Evolutionary conservation across 768 basidiomycete species (phyloP).

Genomic region (Trametes cingulata): DNA sequence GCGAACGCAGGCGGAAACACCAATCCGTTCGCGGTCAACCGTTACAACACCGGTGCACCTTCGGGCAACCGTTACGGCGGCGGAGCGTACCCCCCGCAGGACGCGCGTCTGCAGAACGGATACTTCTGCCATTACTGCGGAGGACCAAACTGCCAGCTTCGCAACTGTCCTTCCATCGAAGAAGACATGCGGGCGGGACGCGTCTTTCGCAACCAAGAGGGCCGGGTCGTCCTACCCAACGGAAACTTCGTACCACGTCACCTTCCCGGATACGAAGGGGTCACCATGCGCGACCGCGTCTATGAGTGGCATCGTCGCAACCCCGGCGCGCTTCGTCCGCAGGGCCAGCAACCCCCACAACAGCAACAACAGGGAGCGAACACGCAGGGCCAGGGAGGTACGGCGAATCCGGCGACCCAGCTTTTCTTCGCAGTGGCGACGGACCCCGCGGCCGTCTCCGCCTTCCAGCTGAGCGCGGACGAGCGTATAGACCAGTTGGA

Average conservation of each 20-base stretch:
- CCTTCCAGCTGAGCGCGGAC: background rate
- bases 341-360: too few relatives aligned
- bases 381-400: too few relatives aligned
- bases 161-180: constrained; percentile 22
- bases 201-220: constrained; percentile 25
- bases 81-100: background rate
- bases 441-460: background rate
- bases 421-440: too few relatives aligned
- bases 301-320: background rate
- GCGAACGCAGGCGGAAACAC: background rate
- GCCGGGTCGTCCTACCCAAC: constrained; percentile 27
- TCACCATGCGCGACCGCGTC: background rate
- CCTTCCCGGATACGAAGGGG: constrained; percentile 11
- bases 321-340: background rate
- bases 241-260: constrained; percentile 28
- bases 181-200: constrained; percentile 16
- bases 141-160: constrained; percentile 25
- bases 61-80: too few relatives aligned
- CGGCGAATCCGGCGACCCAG: background rate
- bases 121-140: constrained; percentile 25
- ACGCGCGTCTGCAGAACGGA: background rate
- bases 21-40: background rate
- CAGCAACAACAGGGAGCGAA: too few relatives aligned
- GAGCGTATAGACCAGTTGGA: background rate
- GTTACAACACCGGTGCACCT: background rate